phyloP scores from a whole-genome alignment of 257 asterid species.

The Thymus mandschuricus region DNA sequence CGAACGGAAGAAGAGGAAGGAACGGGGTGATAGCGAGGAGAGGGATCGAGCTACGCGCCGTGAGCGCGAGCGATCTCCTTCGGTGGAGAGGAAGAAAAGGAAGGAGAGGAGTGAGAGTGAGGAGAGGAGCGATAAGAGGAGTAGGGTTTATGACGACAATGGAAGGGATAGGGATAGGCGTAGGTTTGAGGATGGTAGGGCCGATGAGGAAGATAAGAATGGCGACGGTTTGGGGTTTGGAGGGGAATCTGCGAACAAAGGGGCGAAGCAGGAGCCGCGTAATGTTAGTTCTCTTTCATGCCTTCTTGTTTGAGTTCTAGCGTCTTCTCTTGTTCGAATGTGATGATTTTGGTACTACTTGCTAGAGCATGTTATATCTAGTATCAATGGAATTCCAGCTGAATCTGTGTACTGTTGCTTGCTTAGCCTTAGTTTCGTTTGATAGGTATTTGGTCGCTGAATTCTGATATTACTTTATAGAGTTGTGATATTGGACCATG shows the following conservation, averaged over 20 bases:
- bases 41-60: conserved; percentile 52
- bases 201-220: conserved; percentile 40
- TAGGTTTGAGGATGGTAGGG: conserved; percentile 59
- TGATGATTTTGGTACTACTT: not conserved
- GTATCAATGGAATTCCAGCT: not conserved
- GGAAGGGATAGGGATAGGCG: conserved; percentile 68
- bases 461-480: not conserved
- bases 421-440: not conserved
- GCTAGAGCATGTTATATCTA: not conserved
- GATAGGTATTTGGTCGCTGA: not conserved
- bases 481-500: conserved; percentile 1
- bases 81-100: conserved; percentile 73
- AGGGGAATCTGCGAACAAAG: conserved; percentile 41
- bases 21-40: conserved; percentile 58
- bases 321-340: not conserved
- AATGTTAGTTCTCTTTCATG: conserved; percentile 52
- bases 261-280: conserved; percentile 33
- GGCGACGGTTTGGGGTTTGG: conserved; percentile 39
- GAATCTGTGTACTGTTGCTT: not conserved
- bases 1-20: conserved; percentile 80
- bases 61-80: conserved; percentile 67
- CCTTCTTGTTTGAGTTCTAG: conserved; percentile 5
- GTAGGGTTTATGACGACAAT: conserved; percentile 60
- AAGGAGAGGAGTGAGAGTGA: conserved; percentile 71
- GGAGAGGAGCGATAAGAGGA: conserved; percentile 66